Base-by-base conservation (phyloP, 441 rosid genomes). In the Breynia disticha region DNA sequence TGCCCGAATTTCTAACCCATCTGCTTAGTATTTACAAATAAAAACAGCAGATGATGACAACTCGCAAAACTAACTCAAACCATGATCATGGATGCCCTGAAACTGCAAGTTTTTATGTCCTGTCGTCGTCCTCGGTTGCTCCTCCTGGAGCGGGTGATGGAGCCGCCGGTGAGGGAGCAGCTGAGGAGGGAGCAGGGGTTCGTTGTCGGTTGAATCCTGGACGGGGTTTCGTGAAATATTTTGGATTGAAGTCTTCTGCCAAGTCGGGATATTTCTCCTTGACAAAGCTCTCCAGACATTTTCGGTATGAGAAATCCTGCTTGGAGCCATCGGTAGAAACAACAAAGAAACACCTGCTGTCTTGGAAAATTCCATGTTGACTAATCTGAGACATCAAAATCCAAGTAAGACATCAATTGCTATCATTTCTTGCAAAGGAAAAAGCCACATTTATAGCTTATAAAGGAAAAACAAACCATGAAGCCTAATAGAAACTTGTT, bases 301-400 rank as follows among this genome's bases (percentile, higher is more conserved):
- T 93, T 9, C 75, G 74, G 71, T 84, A 93, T 0, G 97, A 93
- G 57, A 93, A 88, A 57, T 93, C 98, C 28, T 74, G 79, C 56
- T 67, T 73, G 10, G 60, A 21, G 39, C 98, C 96, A 59, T 82
- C 94, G 1, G 79, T 78, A 3, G 86, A 71, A 57, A 86, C 88
- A 28, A 79, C 78, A 52, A 60, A 88, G 57, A 93, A 77, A 76
- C 98, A 93, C 66, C 90, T 77, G 69, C 63, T 81, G 0, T 78
- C 90, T 22, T 57, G 50, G 63, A 81, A 86, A 41, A 44, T 73
- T 20, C 70, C 68, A 65, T 88, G 98, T 72, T 70, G 79, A 71
- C 65, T 75, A 15, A 91, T 76, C 98, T 91, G 78, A 56, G 43
- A 47, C 43, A 62, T 55, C 50, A 49, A 52, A 15, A 39, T 8